Conservation (phyloP, 2,329 filamentous ascomycete species). For the Fusarium subtropicale region DNA sequence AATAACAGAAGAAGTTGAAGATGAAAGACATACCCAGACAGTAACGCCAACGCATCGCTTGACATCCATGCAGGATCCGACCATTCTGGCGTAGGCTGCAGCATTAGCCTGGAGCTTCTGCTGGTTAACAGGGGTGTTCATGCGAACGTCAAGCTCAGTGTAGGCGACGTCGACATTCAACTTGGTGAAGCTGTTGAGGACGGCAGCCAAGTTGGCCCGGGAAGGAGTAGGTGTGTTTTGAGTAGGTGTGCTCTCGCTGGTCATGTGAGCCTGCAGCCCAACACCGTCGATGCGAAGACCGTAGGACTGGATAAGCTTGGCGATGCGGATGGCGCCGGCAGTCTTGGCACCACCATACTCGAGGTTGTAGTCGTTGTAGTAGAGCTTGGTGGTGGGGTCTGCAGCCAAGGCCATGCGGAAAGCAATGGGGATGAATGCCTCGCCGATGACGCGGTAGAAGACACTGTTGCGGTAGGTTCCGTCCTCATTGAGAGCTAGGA, state of each 20-base stretch:
- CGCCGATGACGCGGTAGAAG: slow-evolving; percentile 16
- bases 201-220: background rate
- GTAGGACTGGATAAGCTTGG: slow-evolving; percentile 18
- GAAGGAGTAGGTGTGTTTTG: slow-evolving; percentile 16
- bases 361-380: slow-evolving; percentile 31
- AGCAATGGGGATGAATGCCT: slow-evolving; percentile 25
- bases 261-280: slow-evolving; percentile 24
- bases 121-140: slow-evolving; percentile 13
- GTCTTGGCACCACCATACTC: slow-evolving; percentile 19
- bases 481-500: slow-evolving; percentile 17
- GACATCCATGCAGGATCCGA: slow-evolving; percentile 24
- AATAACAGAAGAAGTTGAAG: no score
- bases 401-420: slow-evolving; percentile 24
- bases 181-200: slow-evolving; percentile 12
- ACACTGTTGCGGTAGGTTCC: slow-evolving; percentile 24
- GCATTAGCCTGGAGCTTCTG: slow-evolving; percentile 21
- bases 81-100: slow-evolving; percentile 12
- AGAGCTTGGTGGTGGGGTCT: slow-evolving; percentile 23
- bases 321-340: slow-evolving; percentile 13
- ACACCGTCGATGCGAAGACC: slow-evolving; percentile 23
- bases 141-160: slow-evolving; percentile 18
- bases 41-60: slow-evolving; percentile 24
- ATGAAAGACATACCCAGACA: slow-evolving; percentile 13
- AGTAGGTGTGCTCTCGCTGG: slow-evolving; percentile 26
- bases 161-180: slow-evolving; percentile 14